Base-by-base conservation (phyloP, 2,329 filamentous ascomycete genomes). In the Tolypocladium sp. region DNA sequence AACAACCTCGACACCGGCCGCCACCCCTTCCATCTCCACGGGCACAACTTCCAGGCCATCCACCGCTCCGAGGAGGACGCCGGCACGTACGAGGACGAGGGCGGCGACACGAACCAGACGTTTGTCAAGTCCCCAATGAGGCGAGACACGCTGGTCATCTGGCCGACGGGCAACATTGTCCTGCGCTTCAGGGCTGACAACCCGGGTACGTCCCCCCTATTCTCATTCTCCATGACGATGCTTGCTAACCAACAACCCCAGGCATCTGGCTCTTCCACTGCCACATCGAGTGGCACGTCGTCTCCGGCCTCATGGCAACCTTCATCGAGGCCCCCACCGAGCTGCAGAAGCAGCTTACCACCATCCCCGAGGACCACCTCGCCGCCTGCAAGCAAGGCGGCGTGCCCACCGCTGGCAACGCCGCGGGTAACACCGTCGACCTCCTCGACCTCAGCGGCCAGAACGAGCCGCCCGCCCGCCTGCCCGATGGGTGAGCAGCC, bases 1-100 rank as follows among this genome's bases (percentile, higher is more conserved):
- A 90, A 92, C 76, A 93, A 92, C 68, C 78, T 84, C 52, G 90
- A 93, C 65, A 70, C 79, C 61, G 76, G 90, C 49, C 86, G 84
- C 10, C 89, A 92, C 66, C 91, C 84, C 5, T 92, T 92, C 76
- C 89, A 90, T 66, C 70, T 95, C 1, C 92, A 94, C 74, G 89
- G 89, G 0, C 88, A 91, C 70, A 77, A 82, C 64, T 91, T 92
- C 74, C 89, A 90, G 71, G 77, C 87, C 4, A 69, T 91, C 41
- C 77, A 82, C 63, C 84, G 88, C 33, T 83, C 81, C 1, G 74
- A 71, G 0, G 84, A 86, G 38, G 79, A 86, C 0, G 80, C 74
- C 0, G 84, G 86, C 7, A 75, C 77, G 1, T 87, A 84, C 63
- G 77, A 79, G 4, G 74, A 77, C 30, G 69, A 77, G 0, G 76